Percentiles rank a stretch among this genome's conserved stretches.
Evolutionary conservation across 768 basidiomycete species (phyloP).

Genomic region (Bullera alba): DNA sequence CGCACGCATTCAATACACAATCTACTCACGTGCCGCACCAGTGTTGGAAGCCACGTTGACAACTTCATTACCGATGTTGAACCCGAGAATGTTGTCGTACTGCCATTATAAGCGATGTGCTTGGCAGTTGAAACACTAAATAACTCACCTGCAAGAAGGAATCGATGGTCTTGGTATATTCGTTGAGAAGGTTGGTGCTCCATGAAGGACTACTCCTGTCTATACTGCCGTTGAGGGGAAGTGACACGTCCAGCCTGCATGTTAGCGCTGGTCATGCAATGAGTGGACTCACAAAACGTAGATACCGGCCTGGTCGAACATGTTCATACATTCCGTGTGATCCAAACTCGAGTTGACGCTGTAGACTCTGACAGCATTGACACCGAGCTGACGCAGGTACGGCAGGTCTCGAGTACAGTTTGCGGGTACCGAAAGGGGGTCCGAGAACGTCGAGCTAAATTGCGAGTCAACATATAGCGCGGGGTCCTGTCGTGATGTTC

Average conservation of each 20-base stretch:
- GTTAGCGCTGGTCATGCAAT: background rate
- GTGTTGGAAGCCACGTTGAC: conserved; percentile 56
- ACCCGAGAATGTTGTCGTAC: conserved; percentile 84
- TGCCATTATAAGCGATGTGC: conserved; percentile 31
- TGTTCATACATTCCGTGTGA: conserved; percentile 79
- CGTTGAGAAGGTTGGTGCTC: conserved; percentile 71
- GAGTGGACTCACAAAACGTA: conserved; percentile 67
- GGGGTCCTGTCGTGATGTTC: background rate
- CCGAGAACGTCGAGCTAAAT: conserved; percentile 58
- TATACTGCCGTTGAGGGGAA: conserved; percentile 72
- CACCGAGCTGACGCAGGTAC: conserved; percentile 63
- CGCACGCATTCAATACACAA: background rate
- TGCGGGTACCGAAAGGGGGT: conserved; percentile 63
- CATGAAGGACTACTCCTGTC: conserved; percentile 66
- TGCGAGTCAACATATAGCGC: background rate
- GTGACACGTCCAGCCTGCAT: conserved; percentile 70
- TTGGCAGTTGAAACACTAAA: background rate
- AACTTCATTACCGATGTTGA: conserved; percentile 82
- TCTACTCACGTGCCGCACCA: conserved; percentile 51
- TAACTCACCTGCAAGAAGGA: conserved; percentile 52
- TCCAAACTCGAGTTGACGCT: conserved; percentile 74
- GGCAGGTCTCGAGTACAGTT: conserved; percentile 75
- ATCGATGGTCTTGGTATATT: conserved; percentile 71
- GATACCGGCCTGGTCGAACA: conserved; percentile 70
- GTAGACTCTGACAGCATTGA: conserved; percentile 80